These are phyloP conservation scores for Ceratocystiopsis minuta DNA, from an alignment of 2,329 filamentous ascomycete species.

Conservation along the genomic window DNA sequence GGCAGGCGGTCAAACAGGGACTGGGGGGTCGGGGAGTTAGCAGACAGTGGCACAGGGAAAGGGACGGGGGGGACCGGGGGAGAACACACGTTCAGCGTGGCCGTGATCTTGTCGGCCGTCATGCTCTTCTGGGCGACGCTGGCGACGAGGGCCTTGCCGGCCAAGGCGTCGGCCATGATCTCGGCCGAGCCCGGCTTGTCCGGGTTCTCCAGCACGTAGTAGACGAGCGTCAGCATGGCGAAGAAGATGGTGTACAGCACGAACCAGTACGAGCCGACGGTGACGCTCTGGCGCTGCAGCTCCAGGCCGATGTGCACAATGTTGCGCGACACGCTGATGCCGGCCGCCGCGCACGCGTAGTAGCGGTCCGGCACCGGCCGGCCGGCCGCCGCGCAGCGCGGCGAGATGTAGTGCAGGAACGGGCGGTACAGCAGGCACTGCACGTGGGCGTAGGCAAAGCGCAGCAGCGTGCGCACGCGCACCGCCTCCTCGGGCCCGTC, in stretches of 20 bases:
- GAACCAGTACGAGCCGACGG: conserved; percentile 79
- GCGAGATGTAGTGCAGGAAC: conserved; percentile 68
- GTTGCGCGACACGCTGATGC: conserved; percentile 46
- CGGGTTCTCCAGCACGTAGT: conserved; percentile 65
- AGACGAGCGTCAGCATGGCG: conserved; percentile 60
- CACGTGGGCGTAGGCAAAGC: conserved; percentile 67
- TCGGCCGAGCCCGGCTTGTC: conserved; percentile 58
- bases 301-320: conserved; percentile 66
- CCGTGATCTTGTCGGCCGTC: conserved; percentile 73
- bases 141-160: conserved; percentile 67
- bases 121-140: conserved; percentile 67
- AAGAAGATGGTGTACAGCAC: conserved; percentile 74
- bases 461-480: conserved; percentile 56
- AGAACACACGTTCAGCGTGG: conserved; percentile 50
- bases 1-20: conserved; percentile 71
- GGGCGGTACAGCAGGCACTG: conserved; percentile 71
- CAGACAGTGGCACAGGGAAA: too few relatives aligned
- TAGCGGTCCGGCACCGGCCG: conserved; percentile 54
- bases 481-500: conserved; percentile 59
- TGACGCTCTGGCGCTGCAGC: conserved; percentile 8
- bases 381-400: conserved; percentile 34
- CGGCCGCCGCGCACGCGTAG: conserved; percentile 52
- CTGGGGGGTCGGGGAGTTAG: conserved; percentile 23
- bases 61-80: too few relatives aligned
- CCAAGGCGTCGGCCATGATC: conserved; percentile 67